Percentiles rank a stretch among this genome's conserved stretches.
These are phyloP conservation scores for Phytopythium boreale DNA, from an alignment of 352 stramenopile genomes.

Conservation along the genomic window DNA sequence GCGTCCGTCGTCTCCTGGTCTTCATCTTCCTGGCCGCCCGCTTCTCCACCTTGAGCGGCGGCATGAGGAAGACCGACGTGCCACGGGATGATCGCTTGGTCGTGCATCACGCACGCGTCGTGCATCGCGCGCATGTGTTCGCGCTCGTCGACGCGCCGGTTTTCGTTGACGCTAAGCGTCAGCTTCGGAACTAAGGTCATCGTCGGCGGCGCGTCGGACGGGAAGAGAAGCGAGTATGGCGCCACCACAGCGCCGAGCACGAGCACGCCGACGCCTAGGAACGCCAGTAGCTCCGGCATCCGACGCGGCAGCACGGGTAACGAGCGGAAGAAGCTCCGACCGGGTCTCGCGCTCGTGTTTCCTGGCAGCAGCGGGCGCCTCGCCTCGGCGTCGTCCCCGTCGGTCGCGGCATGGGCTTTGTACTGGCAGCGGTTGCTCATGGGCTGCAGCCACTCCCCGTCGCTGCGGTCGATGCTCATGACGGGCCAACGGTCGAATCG, in stretches of 20 bases:
- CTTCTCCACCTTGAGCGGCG: conserved; percentile 1
- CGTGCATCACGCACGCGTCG: conserved; percentile 25
- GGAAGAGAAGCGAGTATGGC: background rate
- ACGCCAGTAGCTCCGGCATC: background rate
- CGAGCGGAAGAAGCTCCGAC: conserved; percentile 10
- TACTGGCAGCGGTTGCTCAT: background rate
- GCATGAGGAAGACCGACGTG: conserved; percentile 10
- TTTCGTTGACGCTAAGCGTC: conserved; percentile 5
- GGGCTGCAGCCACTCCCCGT: background rate
- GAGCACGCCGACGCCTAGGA: background rate
- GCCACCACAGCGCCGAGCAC: background rate
- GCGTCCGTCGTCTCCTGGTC: background rate
- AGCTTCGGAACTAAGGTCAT: too few relatives aligned
- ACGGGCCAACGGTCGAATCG: background rate
- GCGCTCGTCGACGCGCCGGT: conserved; percentile 15
- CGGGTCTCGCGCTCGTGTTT: background rate
- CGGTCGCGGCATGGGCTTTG: background rate
- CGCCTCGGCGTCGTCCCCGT: conserved; percentile 19
- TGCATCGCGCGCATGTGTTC: conserved; percentile 36
- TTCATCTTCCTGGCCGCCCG: conserved; percentile 2
- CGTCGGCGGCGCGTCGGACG: background rate
- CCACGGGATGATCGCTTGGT: conserved; percentile 31
- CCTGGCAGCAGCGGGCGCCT: background rate
- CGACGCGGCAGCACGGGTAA: background rate
- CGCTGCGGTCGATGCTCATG: background rate